These are phyloP conservation scores for Lagenaria siceraria DNA, from an alignment of 306 rosid genomes.

Conservation along the genomic window DNA sequence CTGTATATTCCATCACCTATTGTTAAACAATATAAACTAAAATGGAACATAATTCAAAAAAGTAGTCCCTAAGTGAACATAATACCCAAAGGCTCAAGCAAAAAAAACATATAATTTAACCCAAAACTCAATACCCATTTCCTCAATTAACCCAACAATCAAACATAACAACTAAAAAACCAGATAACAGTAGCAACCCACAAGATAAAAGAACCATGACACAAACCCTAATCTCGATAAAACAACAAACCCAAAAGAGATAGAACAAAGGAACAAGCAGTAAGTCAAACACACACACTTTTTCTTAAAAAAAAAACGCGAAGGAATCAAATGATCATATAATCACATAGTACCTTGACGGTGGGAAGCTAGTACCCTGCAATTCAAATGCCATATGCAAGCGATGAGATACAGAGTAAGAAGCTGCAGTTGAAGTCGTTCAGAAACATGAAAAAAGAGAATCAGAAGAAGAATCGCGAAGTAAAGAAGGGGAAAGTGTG, in stretches of 20 bases:
- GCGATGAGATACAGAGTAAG: slow-evolving; percentile 1
- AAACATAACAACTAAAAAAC: not conserved
- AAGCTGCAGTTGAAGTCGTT: not conserved
- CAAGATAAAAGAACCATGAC: not conserved
- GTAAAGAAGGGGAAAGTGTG: not conserved
- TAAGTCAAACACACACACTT: not conserved
- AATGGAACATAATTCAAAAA: not conserved
- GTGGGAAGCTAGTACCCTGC: slow-evolving; percentile 27
- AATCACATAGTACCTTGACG: slow-evolving; percentile 43
- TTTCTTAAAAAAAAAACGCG: not conserved
- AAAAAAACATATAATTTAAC: not conserved
- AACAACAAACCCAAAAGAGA: not conserved
- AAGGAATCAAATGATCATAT: not conserved
- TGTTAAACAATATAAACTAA: not conserved
- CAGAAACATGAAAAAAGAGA: slow-evolving; percentile 3
- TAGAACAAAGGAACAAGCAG: not conserved
- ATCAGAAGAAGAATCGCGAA: not conserved
- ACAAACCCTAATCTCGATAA: not conserved
- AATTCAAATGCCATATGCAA: slow-evolving; percentile 50
- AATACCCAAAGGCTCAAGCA: not conserved
- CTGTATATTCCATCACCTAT: not conserved
- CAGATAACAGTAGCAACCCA: not conserved
- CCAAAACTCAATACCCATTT: not conserved
- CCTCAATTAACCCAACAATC: not conserved
- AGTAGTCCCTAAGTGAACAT: not conserved